phyloP scores from a whole-genome alignment of 768 basidiomycete species.

The Filobasidium wieringae region DNA sequence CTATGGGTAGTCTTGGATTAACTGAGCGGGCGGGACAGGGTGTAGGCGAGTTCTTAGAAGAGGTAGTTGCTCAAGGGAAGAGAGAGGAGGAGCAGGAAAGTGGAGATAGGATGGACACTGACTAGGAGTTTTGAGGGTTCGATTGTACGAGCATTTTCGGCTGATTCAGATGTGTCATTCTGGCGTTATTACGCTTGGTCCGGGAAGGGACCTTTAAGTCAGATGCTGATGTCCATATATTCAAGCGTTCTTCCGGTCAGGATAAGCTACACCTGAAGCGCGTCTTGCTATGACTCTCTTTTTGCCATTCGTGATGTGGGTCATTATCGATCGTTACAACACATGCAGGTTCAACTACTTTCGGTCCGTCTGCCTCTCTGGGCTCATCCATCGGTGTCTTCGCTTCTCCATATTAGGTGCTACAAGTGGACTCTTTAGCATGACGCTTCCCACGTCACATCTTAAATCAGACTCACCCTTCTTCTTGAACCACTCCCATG shows the following conservation, averaged over 20 bases:
- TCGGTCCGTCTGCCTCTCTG: constrained; percentile 12
- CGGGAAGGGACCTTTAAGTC: too few species aligned
- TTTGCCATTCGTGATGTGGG: too few species aligned
- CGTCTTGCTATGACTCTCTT: too few species aligned
- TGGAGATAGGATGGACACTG: constrained; percentile 62
- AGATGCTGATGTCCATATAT: too few species aligned
- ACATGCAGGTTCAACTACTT: too few species aligned
- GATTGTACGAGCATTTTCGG: too few species aligned
- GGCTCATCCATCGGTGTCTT: constrained; percentile 16
- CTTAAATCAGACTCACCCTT: constrained; percentile 13
- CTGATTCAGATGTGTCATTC: too few species aligned
- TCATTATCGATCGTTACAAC: too few species aligned
- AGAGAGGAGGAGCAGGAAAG: constrained; percentile 39
- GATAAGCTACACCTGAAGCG: too few species aligned
- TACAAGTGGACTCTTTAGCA: background rate
- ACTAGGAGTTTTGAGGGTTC: constrained; percentile 43
- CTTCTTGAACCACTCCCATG: constrained; percentile 77
- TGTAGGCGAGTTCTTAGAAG: constrained; percentile 64
- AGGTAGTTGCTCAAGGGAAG: constrained; percentile 57
- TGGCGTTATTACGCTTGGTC: too few species aligned
- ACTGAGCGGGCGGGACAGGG: constrained; percentile 74
- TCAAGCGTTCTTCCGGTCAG: too few species aligned
- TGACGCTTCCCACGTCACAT: too few species aligned
- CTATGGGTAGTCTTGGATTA: constrained; percentile 67
- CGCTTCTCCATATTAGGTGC: constrained; percentile 17